Evolutionary conservation across 352 stramenopile species (phyloP), one percentile per base, ranked within the genome.

Genomic region (Phytopythium montanum): DNA sequence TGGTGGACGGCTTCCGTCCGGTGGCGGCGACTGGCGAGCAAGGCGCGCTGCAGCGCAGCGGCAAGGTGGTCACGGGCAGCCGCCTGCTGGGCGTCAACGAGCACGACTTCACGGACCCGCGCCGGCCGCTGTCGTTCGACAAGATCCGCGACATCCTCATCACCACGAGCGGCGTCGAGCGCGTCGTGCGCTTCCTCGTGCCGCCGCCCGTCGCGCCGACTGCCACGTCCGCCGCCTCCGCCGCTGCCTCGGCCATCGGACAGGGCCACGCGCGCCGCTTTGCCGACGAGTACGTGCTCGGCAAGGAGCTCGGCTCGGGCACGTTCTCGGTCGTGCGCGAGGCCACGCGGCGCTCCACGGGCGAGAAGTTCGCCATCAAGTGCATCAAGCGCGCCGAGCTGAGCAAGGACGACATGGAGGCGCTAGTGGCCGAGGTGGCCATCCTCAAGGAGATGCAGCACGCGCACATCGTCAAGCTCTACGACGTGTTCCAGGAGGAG

Each of bases 401-500:
- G 25, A 75, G 78, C 7, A 54, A 68, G 0, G 79, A 91, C 21
- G 86, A 93, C 53, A 52, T 96, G 23, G 68, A 81, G 23, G 88
- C 85, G 45, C 75, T 97, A 13, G 87, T 82, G 59, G 81, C 88
- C 9, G 75, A 91, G 58, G 77, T 92, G 10, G 77, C 82, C 50
- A 88, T 94, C 62, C 69, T 94, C 59, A 66, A 86, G 54, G 74
- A 89, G 62, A 90, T 94, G 81, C 77, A 91, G 68, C 90, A 97
- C 70, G 70, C 81, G 39, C 80, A 97, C 66, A 96, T 97, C 59
- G 84, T 97, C 62, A 81, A 88, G 49, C 70, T 97, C 8, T 90
- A 93, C 46, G 94, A 93, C 45, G 94, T 98, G 13, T 97, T 93
- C 71, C 73, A 97, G 44, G 90, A 97, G 36, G 74, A 87, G 18